Evolutionary conservation across 192 early-diverging fungal genomes (phyloP), one percentile per base, ranked within the genome.

Genomic region (Coemansia sp.): DNA sequence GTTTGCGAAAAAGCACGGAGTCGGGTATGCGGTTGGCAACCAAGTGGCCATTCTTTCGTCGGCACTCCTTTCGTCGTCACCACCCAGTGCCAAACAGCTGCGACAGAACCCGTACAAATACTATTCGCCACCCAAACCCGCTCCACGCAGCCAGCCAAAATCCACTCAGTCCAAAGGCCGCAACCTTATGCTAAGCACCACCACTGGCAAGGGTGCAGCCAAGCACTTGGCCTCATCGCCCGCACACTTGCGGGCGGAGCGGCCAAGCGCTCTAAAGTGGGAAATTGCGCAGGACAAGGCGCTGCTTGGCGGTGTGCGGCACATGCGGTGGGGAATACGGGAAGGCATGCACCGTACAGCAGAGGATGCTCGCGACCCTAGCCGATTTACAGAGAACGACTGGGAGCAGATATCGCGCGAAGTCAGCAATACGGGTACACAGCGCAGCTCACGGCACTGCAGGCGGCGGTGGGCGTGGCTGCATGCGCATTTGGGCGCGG

Each of bases 381-480:
- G 33, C 21, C 43, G 48, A 38, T 78, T 78, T 44, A 21, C 46
- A 0, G 44, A 26, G 9, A 34, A 52, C 6, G 75, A 78, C 65
- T 78, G 75, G 75, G 69, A 58, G 33, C 14, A 15, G 2, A 72
- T 78, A 37, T 54, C 75, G 15, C 58, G 38, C 3, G 21, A 40
- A 4, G 70, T 78, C 17, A 56, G 43, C 8, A 12, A 29, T 8
- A 59, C 62, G 17, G 66, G 62, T n/a, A 46, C 72, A 0, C 39
- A 19, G 22, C 65, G 75, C 6, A 78, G 46, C 18, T 57, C 69
- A 3, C 53, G 70, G 14, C 75, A 78, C 41, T 78, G 75, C 12
- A 65, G 70, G 14, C 61, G 75, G n/a, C 75, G 75, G 18, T 78
- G 75, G 75, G 69, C 75, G 2, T 70, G 71, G 15, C 71, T 78